These are phyloP conservation scores for Neltuma alba DNA, from an alignment of 306 rosid genomes.

Conservation along the genomic window DNA sequence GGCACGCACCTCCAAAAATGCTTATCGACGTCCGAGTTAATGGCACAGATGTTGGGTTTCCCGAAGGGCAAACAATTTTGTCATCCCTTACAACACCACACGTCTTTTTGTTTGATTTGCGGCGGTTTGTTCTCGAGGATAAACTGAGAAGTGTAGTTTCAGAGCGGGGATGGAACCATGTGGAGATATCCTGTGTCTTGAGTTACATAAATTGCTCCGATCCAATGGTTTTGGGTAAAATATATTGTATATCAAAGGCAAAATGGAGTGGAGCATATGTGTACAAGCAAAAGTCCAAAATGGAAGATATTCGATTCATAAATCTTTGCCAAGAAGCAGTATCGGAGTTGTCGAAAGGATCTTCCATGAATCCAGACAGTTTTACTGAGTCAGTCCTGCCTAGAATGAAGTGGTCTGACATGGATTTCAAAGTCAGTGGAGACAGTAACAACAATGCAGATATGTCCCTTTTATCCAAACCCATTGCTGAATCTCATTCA, in stretches of 20 bases:
- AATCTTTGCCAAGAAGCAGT: neutral
- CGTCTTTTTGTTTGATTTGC: conserved; percentile 2
- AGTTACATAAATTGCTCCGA: neutral
- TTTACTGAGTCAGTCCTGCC: neutral
- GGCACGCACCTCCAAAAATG: neutral
- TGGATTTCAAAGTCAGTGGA: neutral
- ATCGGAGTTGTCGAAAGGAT: neutral
- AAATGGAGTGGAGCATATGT: neutral
- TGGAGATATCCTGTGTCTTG: neutral
- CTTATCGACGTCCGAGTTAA: neutral
- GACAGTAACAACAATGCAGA: neutral
- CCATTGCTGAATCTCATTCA: neutral
- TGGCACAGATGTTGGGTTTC: neutral
- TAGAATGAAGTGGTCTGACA: neutral
- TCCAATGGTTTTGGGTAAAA: neutral
- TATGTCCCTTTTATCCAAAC: neutral
- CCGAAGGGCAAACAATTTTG: neutral
- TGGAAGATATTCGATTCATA: neutral
- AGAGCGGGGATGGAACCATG: neutral
- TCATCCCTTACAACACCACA: neutral
- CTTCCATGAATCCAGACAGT: neutral
- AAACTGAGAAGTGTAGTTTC: neutral
- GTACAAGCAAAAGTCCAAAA: neutral
- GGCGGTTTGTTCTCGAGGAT: neutral
- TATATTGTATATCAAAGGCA: neutral